A percentile compares a stretch with the other conserved stretches of the same genome.
Conservation (phyloP, 2,329 filamentous ascomycete species). For the Bipolaris zeicola region DNA sequence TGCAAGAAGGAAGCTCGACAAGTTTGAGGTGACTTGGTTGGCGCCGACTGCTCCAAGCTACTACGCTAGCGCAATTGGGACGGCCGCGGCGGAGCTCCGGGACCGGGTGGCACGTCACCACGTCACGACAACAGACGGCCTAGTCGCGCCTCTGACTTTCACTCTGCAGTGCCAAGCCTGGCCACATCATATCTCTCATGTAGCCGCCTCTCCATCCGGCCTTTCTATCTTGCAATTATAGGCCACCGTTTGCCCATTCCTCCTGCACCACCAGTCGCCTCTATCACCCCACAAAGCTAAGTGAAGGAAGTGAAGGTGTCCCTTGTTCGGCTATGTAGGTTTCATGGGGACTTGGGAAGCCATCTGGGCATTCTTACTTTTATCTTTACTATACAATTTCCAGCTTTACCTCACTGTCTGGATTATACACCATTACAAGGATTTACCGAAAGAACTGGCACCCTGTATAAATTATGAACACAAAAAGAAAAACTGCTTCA, state of each 20-base stretch:
- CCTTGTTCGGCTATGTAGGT: neutral
- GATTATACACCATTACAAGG: neutral
- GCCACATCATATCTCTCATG: neutral
- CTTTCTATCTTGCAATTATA: neutral
- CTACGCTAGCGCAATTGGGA: slow-evolving; percentile 10
- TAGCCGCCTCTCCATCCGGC: neutral
- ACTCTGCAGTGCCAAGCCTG: neutral
- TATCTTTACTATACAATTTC: neutral
- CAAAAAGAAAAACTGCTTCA: neutral
- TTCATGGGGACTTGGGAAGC: too few relatives aligned
- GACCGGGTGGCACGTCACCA: slow-evolving; percentile 3
- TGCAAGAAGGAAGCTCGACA: slow-evolving; percentile 7
- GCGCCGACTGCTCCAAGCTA: slow-evolving; percentile 8
- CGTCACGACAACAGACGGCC: slow-evolving; percentile 6
- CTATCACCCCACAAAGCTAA: neutral
- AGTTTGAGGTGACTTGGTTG: slow-evolving; percentile 15
- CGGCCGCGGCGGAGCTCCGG: slow-evolving; percentile 1
- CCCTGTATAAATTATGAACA: neutral
- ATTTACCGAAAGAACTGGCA: neutral
- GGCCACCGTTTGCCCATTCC: neutral
- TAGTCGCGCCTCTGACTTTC: neutral
- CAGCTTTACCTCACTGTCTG: neutral
- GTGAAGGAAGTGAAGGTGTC: neutral
- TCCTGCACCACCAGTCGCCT: neutral
- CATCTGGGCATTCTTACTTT: neutral